Evolutionary conservation across 129 eudicot genomes (phyloP).

Genomic region (Pseudognaphalium luteoalbum): DNA sequence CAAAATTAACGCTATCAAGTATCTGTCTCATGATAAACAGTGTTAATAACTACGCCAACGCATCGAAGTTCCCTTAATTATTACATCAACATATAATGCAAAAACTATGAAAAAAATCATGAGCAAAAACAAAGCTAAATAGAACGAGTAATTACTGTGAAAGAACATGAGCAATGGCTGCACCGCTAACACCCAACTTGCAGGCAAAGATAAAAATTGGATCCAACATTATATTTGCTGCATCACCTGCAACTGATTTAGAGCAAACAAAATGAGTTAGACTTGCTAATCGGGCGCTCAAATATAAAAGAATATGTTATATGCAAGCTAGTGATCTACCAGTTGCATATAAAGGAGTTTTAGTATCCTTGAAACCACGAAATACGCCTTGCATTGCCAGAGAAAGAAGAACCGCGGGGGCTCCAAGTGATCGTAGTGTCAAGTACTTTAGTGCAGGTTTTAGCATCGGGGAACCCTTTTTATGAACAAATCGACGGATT

Average conservation of each 20-base stretch:
- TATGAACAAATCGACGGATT: neutral
- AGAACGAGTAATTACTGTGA: constrained; percentile 57
- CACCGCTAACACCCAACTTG: constrained; percentile 67
- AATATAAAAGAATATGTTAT: too few relatives aligned
- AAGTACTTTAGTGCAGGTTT: constrained; percentile 42
- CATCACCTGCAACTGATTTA: constrained; percentile 59
- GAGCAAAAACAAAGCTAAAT: neutral
- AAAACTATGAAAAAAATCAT: too few relatives aligned
- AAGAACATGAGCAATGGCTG: constrained; percentile 82
- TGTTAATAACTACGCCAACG: constrained; percentile 1
- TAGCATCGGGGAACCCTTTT: constrained; percentile 46
- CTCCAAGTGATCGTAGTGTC: constrained; percentile 45
- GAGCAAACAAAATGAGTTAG: neutral
- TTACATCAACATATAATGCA: neutral
- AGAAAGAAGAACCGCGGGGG: constrained; percentile 56
- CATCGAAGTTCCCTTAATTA: neutral
- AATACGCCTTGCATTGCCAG: constrained; percentile 61
- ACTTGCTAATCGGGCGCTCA: neutral
- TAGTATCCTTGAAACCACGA: constrained; percentile 53
- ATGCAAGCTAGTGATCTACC: constrained; percentile 34
- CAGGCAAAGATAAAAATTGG: constrained; percentile 61
- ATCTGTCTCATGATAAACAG: constrained; percentile 34
- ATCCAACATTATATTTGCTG: constrained; percentile 56
- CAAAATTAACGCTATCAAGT: constrained; percentile 50
- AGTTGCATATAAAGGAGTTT: constrained; percentile 59